Evolutionary conservation across 106 monocot species (phyloP).

Genomic region (Hemerocallis citrina): DNA sequence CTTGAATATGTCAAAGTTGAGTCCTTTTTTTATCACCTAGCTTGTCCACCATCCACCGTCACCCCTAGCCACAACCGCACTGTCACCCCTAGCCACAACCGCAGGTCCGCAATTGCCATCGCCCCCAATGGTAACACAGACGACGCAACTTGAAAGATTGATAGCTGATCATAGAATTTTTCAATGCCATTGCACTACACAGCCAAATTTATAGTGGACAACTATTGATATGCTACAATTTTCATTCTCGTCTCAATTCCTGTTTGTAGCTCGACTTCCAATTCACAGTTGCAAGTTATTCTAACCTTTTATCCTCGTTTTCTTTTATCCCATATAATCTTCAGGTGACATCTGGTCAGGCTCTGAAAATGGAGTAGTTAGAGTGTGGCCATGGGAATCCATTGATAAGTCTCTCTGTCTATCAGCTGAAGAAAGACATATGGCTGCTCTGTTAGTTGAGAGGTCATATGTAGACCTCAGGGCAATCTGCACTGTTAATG

Average conservation of each 20-base stretch:
- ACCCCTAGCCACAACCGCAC: too few relatives aligned
- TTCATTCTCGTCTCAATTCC: not conserved
- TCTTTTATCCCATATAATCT: constrained; percentile 9
- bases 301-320: not conserved
- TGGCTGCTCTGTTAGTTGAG: constrained; percentile 64
- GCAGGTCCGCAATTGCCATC: too few relatives aligned
- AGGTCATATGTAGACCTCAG: constrained; percentile 82
- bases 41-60: too few relatives aligned
- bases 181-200: too few relatives aligned
- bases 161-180: too few relatives aligned
- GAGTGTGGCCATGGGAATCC: constrained; percentile 89
- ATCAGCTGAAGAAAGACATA: constrained; percentile 61
- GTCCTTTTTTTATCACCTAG: too few relatives aligned
- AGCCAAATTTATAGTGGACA: too few relatives aligned
- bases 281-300: not conserved
- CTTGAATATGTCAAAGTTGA: too few relatives aligned
- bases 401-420: constrained; percentile 75
- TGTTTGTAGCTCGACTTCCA: not conserved
- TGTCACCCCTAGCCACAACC: too few relatives aligned
- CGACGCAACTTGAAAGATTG: too few relatives aligned
- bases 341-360: constrained; percentile 94
- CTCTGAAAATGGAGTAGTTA: constrained; percentile 75
- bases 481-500: constrained; percentile 55
- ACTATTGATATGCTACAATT: not conserved
- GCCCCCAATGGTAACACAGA: too few relatives aligned